Percentiles rank a stretch among this genome's conserved stretches.
Evolutionary conservation across 345 rosid species (phyloP).

Genomic region (Excoecaria agallocha): DNA sequence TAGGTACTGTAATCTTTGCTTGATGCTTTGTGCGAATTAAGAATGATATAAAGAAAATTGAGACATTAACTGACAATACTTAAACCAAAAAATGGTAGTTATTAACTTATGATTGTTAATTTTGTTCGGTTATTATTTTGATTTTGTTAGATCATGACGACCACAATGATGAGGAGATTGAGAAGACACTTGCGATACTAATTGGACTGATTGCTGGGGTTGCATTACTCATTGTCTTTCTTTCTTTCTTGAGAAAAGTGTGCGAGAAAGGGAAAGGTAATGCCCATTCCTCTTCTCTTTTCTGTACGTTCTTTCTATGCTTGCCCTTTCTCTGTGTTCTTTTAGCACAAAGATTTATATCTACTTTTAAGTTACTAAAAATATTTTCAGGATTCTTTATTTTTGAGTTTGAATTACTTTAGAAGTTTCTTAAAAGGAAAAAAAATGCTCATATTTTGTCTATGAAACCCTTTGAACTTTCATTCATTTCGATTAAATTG

Average conservation of each 20-base stretch:
- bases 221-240: slow-evolving; percentile 65
- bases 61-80: not conserved
- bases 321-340: not conserved
- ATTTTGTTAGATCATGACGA: slow-evolving; percentile 29
- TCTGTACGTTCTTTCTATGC: not conserved
- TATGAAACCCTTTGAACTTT: no score
- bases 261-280: slow-evolving; percentile 64
- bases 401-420: no score
- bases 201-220: slow-evolving; percentile 85
- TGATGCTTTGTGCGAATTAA: not conserved
- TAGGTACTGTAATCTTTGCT: not conserved
- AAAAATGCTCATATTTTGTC: no score
- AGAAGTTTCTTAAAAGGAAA: no score
- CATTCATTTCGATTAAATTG: no score
- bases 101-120: slow-evolving; percentile 9
- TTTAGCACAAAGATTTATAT: not conserved
- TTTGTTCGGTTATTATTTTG: not conserved
- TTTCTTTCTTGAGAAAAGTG: slow-evolving; percentile 59
- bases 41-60: not conserved
- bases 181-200: slow-evolving; percentile 89
- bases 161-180: slow-evolving; percentile 72
- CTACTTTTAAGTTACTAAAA: not conserved
- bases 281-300: not conserved
- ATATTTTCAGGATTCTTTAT: slow-evolving; percentile 4
- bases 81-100: not conserved